A percentile compares a stretch with the other conserved stretches of the same genome.
These are phyloP conservation scores for Vicia faba DNA, from an alignment of 306 rosid species.

Conservation along the genomic window DNA sequence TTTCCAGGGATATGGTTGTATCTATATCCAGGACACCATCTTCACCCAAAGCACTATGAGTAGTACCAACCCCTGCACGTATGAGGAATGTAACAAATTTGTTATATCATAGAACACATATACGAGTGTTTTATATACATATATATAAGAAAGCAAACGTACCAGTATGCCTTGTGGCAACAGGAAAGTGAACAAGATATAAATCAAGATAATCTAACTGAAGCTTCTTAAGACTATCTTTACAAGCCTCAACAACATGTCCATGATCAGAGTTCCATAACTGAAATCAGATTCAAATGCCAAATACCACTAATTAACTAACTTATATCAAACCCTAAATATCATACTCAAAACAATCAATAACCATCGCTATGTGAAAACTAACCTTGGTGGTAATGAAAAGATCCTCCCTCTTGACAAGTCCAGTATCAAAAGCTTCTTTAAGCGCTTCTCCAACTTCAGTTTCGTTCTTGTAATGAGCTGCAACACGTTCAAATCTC, in stretches of 20 bases:
- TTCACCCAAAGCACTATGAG: slow-evolving; percentile 78
- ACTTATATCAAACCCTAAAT: slow-evolving; percentile 15
- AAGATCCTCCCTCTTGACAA: slow-evolving; percentile 88
- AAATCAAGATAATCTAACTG: slow-evolving; percentile 77
- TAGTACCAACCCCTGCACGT: slow-evolving; percentile 78
- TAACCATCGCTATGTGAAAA: slow-evolving; percentile 3
- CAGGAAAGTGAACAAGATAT: slow-evolving; percentile 86
- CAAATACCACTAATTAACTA: slow-evolving; percentile 21
- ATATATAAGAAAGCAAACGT: not conserved
- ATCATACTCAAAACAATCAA: not conserved
- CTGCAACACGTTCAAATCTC: slow-evolving; percentile 49
- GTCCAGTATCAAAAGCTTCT: slow-evolving; percentile 67
- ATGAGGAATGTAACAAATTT: slow-evolving; percentile 29
- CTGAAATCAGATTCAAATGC: slow-evolving; percentile 47
- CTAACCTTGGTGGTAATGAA: slow-evolving; percentile 80
- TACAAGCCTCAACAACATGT: slow-evolving; percentile 81
- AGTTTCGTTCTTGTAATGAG: slow-evolving; percentile 74
- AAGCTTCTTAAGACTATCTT: slow-evolving; percentile 88
- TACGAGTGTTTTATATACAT: not conserved
- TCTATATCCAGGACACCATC: slow-evolving; percentile 90
- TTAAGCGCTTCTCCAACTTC: slow-evolving; percentile 85
- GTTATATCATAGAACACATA: slow-evolving; percentile 1
- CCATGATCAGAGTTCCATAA: slow-evolving; percentile 99
- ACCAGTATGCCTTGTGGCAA: slow-evolving; percentile 81
- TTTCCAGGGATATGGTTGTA: slow-evolving; percentile 77